A percentile compares a stretch with the other conserved stretches of the same genome.
These are phyloP conservation scores for Verticillium dahliae DNA, from an alignment of 2,329 filamentous ascomycete species.

Conservation along the genomic window DNA sequence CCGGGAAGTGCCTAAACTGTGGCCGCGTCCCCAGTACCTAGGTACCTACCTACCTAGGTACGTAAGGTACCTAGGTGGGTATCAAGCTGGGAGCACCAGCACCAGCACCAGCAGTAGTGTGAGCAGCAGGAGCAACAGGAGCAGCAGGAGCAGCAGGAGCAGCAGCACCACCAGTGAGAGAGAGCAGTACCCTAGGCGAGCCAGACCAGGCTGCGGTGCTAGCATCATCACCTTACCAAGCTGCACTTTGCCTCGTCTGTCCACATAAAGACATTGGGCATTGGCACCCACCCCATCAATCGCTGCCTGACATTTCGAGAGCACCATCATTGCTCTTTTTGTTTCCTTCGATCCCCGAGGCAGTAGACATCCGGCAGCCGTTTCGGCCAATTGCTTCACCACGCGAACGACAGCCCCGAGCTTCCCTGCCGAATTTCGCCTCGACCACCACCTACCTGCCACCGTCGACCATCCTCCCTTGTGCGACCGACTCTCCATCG, in stretches of 20 bases:
- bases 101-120: not conserved
- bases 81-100: too few relatives aligned
- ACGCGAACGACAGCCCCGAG: not conserved
- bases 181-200: too few relatives aligned
- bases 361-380: not conserved
- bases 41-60: too few relatives aligned
- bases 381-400: not conserved
- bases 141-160: not conserved
- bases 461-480: not conserved
- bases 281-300: not conserved
- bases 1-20: not conserved
- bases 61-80: too few relatives aligned
- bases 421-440: not conserved
- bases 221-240: not conserved
- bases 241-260: not conserved
- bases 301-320: not conserved
- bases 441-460: not conserved
- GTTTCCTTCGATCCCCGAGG: not conserved
- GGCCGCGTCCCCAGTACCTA: not conserved
- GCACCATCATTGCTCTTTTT: not conserved
- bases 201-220: not conserved
- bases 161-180: not conserved
- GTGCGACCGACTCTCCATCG: conserved; percentile 1
- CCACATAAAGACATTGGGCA: not conserved
- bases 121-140: not conserved